Base-by-base conservation (phyloP, 108 stramenopile genomes). In the Mediolabrus comicus region DNA sequence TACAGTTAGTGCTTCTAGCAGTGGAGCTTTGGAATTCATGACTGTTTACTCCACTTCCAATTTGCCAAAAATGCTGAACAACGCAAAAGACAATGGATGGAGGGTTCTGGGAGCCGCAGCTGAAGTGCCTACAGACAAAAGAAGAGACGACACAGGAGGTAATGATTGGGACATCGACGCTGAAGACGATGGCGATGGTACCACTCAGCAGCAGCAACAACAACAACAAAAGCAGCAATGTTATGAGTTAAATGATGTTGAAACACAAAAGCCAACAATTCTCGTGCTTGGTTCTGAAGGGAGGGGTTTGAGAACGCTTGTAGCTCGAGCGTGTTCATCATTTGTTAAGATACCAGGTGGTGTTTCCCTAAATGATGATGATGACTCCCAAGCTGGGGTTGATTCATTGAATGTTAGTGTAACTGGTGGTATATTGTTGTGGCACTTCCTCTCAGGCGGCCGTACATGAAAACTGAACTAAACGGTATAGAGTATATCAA, bases 321-420 rank as follows among this genome's bases (percentile, higher is more conserved):
- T 98, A 0, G 81, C 88, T 2, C 83, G 83, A 39, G 77, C 87
- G 4, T 97, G 96, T 73, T 92, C 94, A 7, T 91, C 86, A 32
- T 92, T 97, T 77, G 96, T 98, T 0, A 65, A 79, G n/a, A 91
- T 98, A 59, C 87, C 90, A 19, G 83, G 88, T 10, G 34, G 51
- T 49, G 28, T 59, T 46, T 52, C 63, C 56, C 65, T 55, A 22
- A 55, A 29, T 34, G 73, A 60, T 13, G 65, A 57, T 39, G 83
- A 70, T 16, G 84, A 74, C 43, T 55, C 59, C 36, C 55, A 62
- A 30, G 80, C 74, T 9, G 92, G 85, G 17, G 97, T 98, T 0
- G 98, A 98, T 73, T 97, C 97, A 2, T 69, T 98, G 53, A 98
- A 98, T 80, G 98, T 98, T 39, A 94, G 95, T 71, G 98, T 98